Evolutionary conservation across 805 yeast species (phyloP).

Genomic region (Yamadazyma phyllophila): DNA sequence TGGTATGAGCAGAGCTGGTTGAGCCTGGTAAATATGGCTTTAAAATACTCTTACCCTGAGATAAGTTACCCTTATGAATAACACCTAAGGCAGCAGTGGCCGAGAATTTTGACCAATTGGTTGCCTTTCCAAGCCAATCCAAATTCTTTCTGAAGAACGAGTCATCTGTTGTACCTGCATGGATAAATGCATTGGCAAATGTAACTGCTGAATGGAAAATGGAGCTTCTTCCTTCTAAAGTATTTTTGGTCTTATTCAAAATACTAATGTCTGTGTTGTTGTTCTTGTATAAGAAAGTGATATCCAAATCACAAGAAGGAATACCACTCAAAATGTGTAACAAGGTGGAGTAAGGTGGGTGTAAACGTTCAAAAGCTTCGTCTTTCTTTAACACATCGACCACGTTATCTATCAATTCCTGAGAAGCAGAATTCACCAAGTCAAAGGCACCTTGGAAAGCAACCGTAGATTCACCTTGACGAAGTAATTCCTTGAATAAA

Average conservation of each 20-base stretch:
- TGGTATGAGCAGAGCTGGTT: slow-evolving; percentile 79
- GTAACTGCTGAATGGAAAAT: slow-evolving; percentile 95
- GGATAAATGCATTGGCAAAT: slow-evolving; percentile 90
- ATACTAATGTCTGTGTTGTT: slow-evolving; percentile 83
- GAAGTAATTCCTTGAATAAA: slow-evolving; percentile 61
- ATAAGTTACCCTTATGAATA: slow-evolving; percentile 89
- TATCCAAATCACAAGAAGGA: slow-evolving; percentile 89
- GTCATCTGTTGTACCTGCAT: slow-evolving; percentile 95
- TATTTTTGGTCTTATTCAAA: slow-evolving; percentile 74
- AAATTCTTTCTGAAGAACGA: slow-evolving; percentile 84
- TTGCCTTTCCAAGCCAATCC: slow-evolving; percentile 97
- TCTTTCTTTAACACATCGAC: slow-evolving; percentile 39
- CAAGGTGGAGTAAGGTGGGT: slow-evolving; percentile 41
- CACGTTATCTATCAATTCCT: slow-evolving; percentile 70
- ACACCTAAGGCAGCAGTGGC: slow-evolving; percentile 98
- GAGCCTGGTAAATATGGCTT: slow-evolving; percentile 88
- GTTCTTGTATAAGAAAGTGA: slow-evolving; percentile 82
- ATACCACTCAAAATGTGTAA: slow-evolving; percentile 80
- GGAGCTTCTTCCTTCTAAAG: slow-evolving; percentile 87
- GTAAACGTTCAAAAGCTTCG: slow-evolving; percentile 21
- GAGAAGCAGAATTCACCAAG: slow-evolving; percentile 86
- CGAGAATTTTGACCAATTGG: slow-evolving; percentile 96
- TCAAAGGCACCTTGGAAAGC: slow-evolving; percentile 96
- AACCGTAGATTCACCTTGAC: slow-evolving; percentile 49
- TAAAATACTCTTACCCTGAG: slow-evolving; percentile 83